Evolutionary conservation across 805 yeast genomes (phyloP).

Genomic region (Saturnispora mendoncae): DNA sequence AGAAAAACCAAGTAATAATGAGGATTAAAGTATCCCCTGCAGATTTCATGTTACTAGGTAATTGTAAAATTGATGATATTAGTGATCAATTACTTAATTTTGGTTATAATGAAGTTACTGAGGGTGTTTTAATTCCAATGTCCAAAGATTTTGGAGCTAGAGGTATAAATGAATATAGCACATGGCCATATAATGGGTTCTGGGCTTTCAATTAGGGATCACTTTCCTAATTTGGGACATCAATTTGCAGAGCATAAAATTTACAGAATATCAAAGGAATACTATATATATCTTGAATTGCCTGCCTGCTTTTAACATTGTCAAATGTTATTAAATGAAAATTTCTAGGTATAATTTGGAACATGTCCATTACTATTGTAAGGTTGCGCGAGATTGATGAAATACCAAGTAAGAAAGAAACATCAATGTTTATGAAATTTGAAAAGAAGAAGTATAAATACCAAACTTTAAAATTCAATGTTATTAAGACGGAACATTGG

Average conservation of each 20-base stretch:
- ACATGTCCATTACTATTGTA: too few species aligned
- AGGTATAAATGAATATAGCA: neutral
- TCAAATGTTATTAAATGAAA: too few species aligned
- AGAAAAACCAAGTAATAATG: too few species aligned
- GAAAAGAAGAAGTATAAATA: neutral
- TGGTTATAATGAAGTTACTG: neutral
- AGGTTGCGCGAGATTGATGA: too few species aligned
- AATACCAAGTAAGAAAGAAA: too few species aligned
- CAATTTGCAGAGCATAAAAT: too few species aligned
- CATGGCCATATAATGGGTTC: constrained; percentile 8
- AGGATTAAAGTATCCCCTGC: neutral
- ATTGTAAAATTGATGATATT: neutral
- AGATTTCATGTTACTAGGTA: neutral
- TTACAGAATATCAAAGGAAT: too few species aligned
- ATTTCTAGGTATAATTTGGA: too few species aligned
- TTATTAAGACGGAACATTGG: neutral
- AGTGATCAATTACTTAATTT: neutral
- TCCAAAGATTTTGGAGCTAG: constrained; percentile 5
- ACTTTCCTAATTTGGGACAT: too few species aligned
- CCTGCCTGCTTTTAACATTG: too few species aligned
- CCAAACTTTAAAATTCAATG: neutral
- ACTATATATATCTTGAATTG: too few species aligned
- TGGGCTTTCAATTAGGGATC: constrained; percentile 4
- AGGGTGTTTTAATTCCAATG: constrained; percentile 3
- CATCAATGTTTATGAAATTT: neutral